Base-by-base conservation (phyloP, 1,284 basidiomycete species). In the Malassezia obtusa region DNA sequence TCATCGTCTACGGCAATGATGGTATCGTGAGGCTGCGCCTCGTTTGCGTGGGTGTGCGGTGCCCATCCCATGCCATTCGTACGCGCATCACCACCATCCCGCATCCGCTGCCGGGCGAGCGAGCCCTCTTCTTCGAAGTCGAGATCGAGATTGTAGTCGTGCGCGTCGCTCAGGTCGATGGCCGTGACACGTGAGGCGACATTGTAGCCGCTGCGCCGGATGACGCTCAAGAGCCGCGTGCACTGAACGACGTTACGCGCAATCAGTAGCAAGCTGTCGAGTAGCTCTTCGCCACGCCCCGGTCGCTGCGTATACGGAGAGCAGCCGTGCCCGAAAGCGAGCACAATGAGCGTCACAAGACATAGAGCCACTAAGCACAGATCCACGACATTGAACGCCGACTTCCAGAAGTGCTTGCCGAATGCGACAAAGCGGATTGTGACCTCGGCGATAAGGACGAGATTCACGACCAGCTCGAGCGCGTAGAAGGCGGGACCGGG, bases 401-500 rank as follows among this genome's bases (percentile, higher is more conserved):
- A 66, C 35, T 68, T 67, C 71, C 71, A 73, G 51, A 73, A 73
- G 48, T 72, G 66, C 46, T 65, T 67, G 14, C 71, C 71, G 22
- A 71, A 73, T 0, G 71, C 71, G 2, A 68, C 50, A 10, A 68
- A 55, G 1, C 71, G 40, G 15, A 71, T 62, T 1, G 62, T 60
- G 17, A 73, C 71, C 50, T 73, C 71, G 5, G 61, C 63, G 12
- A 73, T 68, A 30, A 73, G 57, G 1, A 64, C 59, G 19, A 69
- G 43, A 41, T 73, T 73, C 53, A 73, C 67, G 9, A 60, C 50
- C 0, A 72, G 51, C 39, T 73, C 71, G 14, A 73, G 60, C 11
- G 49, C 45, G 57, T 72, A 73, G 49, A 73, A 73, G 8, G 67
- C 45, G 1, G 61, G 57, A 1, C 68, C 69, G 0, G 69, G 69